These are phyloP conservation scores for Samsoniella hepiali DNA, from an alignment of 2,329 filamentous ascomycete genomes.

Conservation along the genomic window DNA sequence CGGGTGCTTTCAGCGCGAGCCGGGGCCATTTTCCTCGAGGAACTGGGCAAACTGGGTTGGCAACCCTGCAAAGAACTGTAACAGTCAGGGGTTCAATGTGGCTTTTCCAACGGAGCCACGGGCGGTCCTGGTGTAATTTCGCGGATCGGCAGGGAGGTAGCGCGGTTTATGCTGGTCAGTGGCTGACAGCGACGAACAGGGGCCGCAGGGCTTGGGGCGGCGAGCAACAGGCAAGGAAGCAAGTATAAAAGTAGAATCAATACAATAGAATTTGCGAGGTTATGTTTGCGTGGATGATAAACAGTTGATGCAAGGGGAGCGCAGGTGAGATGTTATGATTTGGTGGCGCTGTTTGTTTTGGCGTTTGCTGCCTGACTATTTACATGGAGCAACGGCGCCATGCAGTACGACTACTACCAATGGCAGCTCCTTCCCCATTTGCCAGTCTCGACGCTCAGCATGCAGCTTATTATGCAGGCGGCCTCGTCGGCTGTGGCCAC, in stretches of 20 bases:
- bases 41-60: neutral
- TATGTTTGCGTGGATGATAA: constrained; percentile 3
- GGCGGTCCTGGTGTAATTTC: constrained; percentile 23
- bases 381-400: constrained; percentile 15
- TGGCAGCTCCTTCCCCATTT: constrained; percentile 11
- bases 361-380: constrained; percentile 3
- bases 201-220: neutral
- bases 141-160: constrained; percentile 20
- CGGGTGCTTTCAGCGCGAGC: neutral
- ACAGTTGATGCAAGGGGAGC: constrained; percentile 1
- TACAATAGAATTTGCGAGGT: constrained; percentile 1
- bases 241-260: neutral
- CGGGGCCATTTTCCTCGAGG: constrained; percentile 5
- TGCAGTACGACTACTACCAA: neutral
- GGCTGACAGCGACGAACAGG: neutral
- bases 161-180: constrained; percentile 11
- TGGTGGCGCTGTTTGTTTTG: constrained; percentile 16
- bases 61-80: constrained; percentile 12
- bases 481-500: neutral
- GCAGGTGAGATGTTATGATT: constrained; percentile 6
- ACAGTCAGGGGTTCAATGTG: constrained; percentile 15
- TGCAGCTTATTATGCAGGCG: constrained; percentile 2
- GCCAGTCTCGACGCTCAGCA: neutral
- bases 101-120: constrained; percentile 13
- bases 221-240: neutral